Percentiles rank a stretch among this genome's conserved stretches.
Conservation (phyloP, 83 land plant species). For the Thuja plicata region DNA sequence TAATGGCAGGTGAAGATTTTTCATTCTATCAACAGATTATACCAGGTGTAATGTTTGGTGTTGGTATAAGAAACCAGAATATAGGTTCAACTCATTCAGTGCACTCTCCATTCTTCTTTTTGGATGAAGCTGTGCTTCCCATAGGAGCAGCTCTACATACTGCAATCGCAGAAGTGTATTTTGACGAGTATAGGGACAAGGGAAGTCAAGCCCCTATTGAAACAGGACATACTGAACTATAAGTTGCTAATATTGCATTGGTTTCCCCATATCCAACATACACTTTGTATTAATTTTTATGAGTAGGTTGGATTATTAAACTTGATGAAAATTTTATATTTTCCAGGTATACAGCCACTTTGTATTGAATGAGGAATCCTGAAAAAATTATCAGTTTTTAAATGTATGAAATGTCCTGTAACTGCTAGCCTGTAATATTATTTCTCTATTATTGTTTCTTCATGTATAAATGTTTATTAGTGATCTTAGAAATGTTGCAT, state of each 20-base stretch:
- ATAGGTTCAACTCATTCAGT: slow-evolving; percentile 37
- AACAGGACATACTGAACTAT: not conserved
- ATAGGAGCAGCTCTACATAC: slow-evolving; percentile 67
- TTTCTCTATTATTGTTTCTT: not conserved
- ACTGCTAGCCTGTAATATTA: not conserved
- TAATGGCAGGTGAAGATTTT: slow-evolving; percentile 93
- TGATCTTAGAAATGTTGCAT: not conserved
- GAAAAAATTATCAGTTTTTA: not conserved
- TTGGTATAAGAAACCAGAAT: slow-evolving; percentile 72
- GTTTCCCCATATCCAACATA: not conserved
- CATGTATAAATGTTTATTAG: not conserved
- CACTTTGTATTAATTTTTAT: not conserved
- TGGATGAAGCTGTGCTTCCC: slow-evolving; percentile 72
- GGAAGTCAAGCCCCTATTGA: not conserved
- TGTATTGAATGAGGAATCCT: not conserved
- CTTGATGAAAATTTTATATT: not conserved
- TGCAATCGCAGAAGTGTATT: slow-evolving; percentile 51
- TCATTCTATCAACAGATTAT: slow-evolving; percentile 74
- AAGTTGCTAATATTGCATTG: not conserved
- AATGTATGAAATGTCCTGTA: not conserved
- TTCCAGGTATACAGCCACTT: not conserved
- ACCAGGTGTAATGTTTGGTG: slow-evolving; percentile 65
- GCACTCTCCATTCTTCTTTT: slow-evolving; percentile 65
- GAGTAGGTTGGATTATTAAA: not conserved
- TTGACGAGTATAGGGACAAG: slow-evolving; percentile 6